Evolutionary conservation across 1,284 basidiomycete genomes (phyloP).

Genomic region (Schizophyllum commune): DNA sequence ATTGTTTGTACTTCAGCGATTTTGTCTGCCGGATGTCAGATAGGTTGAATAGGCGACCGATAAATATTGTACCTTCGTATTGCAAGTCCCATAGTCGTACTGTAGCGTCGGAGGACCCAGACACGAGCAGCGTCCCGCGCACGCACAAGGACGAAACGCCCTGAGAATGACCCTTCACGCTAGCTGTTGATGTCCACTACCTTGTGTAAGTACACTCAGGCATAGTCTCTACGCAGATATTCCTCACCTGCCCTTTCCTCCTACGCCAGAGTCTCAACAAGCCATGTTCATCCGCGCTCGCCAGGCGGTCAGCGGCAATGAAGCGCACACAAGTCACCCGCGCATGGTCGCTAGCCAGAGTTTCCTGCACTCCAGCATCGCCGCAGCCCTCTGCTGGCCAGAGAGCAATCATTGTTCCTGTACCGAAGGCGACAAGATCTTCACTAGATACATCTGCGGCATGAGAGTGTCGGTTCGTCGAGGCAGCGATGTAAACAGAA

Average conservation of each 20-base stretch:
- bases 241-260: constrained; percentile 14
- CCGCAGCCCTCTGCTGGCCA: constrained; percentile 37
- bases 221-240: constrained; percentile 31
- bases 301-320: constrained; percentile 37
- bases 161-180: constrained; percentile 54
- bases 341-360: constrained; percentile 68
- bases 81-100: constrained; percentile 64
- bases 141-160: constrained; percentile 61
- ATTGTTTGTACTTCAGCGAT: constrained; percentile 54
- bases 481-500: constrained; percentile 69
- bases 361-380: constrained; percentile 47
- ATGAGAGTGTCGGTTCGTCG: constrained; percentile 70
- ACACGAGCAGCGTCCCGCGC: constrained; percentile 44
- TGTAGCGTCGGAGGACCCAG: constrained; percentile 74
- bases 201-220: constrained; percentile 13
- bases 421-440: constrained; percentile 70
- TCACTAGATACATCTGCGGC: constrained; percentile 48
- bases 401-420: constrained; percentile 67
- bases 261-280: constrained; percentile 42
- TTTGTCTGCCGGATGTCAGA: constrained; percentile 21
- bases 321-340: constrained; percentile 75
- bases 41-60: neutral
- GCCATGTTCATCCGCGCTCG: constrained; percentile 74
- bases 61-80: constrained; percentile 14
- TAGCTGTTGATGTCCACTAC: constrained; percentile 47